Evolutionary conservation across 768 basidiomycete genomes (phyloP), one percentile per base, ranked within the genome.

Genomic region (Pulveroboletus frians): DNA sequence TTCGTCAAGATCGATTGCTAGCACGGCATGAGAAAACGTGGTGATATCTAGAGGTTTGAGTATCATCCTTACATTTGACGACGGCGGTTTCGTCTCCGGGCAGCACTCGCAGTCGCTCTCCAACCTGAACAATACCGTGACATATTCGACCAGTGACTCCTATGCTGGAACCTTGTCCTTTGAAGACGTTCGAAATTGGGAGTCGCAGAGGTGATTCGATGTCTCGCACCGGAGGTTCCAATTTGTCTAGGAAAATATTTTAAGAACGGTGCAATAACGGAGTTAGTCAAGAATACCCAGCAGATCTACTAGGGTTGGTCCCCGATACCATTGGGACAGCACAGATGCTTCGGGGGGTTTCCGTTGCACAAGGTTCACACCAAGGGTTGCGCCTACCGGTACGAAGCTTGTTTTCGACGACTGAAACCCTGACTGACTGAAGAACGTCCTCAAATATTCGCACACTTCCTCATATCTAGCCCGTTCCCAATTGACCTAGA

Each of bases 181-280:
- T 94, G 76, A 95, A 98, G 4, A 98, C 90, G 64, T 99, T 98
- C 11, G 92, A 88, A 18, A 98, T 80, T 0, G 96, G 96, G 39
- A 97, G 75, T 32, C 96, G 81, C 20, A 95, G 67, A 0, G 94
- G 85, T 0, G 81, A 76, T 3, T 76, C 73, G 40, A 94, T 83
- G 45, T 92, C 85, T 39, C 94, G 76, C 8, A 71, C 60, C 0
- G 94, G 94, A 0, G 92, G 89, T 50, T 89, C 87, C 36, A 96
- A 69, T 50, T 76, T 70, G 69, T 96, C 93, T 92, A 51, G 39
- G 27, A 26, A 26, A 51, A 44, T n/a, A 5, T n/a, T 41, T 10
- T 30, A 49, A 29, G 46, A 1, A 36, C 20, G 42, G 17, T 9
- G 34, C 17, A 34, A 27, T 20, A 29, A 30, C 3, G n/a, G 11